Evolutionary conservation across 345 rosid species (phyloP).

Genomic region (Eucalyptus marginata): DNA sequence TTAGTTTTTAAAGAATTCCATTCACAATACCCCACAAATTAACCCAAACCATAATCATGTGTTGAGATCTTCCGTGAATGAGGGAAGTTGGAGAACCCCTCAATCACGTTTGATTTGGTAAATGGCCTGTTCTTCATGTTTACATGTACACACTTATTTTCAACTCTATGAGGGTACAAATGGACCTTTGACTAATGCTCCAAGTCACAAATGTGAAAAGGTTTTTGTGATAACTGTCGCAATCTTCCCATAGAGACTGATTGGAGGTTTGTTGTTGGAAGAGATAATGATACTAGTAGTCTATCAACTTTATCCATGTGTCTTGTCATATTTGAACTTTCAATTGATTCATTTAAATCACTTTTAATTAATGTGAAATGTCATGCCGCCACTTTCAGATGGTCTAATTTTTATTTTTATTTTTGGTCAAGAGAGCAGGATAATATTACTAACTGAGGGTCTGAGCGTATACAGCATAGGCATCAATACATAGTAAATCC

Average conservation of each 20-base stretch:
- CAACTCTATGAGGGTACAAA: background rate
- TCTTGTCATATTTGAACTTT: background rate
- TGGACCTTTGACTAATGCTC: background rate
- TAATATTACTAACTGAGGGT: too few relatives aligned
- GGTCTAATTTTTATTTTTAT: too few relatives aligned
- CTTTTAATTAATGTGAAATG: background rate
- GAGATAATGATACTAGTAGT: background rate
- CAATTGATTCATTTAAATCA: background rate
- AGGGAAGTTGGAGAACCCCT: background rate
- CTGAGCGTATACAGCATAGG: too few relatives aligned
- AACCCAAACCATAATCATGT: background rate
- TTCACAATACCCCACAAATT: background rate
- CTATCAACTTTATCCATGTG: background rate
- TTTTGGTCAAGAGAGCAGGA: too few relatives aligned
- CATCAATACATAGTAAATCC: too few relatives aligned
- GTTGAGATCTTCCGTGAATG: background rate
- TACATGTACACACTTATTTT: background rate
- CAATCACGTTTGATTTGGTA: background rate
- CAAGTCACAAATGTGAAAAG: background rate
- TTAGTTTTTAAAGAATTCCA: too few relatives aligned
- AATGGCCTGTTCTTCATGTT: background rate
- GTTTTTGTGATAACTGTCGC: background rate
- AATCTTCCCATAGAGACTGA: background rate
- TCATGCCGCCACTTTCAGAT: fast-evolving
- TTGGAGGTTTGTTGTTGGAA: background rate